Percentiles rank a stretch among this genome's conserved stretches.
phyloP scores from a whole-genome alignment of 495 filamentous ascomycete genomes.

The Letharia lupina region DNA sequence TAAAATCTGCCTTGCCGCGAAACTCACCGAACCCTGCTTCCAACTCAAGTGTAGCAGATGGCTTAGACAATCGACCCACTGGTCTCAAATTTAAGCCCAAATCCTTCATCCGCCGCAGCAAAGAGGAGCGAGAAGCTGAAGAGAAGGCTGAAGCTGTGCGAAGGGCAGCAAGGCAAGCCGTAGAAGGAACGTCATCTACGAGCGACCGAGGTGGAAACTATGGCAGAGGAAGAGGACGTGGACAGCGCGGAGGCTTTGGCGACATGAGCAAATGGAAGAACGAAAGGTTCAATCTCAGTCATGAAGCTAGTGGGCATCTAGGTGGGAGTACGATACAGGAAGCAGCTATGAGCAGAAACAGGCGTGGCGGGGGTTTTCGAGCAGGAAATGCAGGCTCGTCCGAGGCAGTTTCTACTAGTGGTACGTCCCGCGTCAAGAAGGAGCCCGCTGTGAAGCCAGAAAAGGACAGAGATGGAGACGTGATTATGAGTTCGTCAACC shows the following conservation, averaged over 20 bases:
- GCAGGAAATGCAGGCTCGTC: not conserved
- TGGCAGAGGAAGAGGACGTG: slow-evolving; percentile 32
- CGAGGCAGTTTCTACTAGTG: slow-evolving; percentile 1
- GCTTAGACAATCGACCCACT: not conserved
- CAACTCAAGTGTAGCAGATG: not conserved
- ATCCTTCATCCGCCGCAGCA: slow-evolving; percentile 39
- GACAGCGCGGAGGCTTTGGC: slow-evolving; percentile 22
- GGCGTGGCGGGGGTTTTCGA: slow-evolving; percentile 26
- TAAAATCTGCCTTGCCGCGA: slow-evolving; percentile 14
- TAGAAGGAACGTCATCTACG: slow-evolving; percentile 30
- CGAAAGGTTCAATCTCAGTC: slow-evolving; percentile 19
- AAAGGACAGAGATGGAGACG: slow-evolving; percentile 23
- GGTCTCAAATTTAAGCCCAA: slow-evolving; percentile 43
- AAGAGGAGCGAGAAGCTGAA: slow-evolving; percentile 45
- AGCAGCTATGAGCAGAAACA: slow-evolving; percentile 26
- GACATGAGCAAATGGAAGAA: slow-evolving; percentile 26
- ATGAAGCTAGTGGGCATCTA: slow-evolving; percentile 23
- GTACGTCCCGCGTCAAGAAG: slow-evolving; percentile 16
- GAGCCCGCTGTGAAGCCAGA: slow-evolving; percentile 20
- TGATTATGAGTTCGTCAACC: slow-evolving; percentile 16
- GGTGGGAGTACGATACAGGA: slow-evolving; percentile 28
- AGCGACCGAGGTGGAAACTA: slow-evolving; percentile 28
- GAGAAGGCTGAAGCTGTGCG: slow-evolving; percentile 42
- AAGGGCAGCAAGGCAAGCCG: slow-evolving; percentile 37
- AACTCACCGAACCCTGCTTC: not conserved